Conservation (phyloP, 805 yeast genomes). For the Starmera caribaea region DNA sequence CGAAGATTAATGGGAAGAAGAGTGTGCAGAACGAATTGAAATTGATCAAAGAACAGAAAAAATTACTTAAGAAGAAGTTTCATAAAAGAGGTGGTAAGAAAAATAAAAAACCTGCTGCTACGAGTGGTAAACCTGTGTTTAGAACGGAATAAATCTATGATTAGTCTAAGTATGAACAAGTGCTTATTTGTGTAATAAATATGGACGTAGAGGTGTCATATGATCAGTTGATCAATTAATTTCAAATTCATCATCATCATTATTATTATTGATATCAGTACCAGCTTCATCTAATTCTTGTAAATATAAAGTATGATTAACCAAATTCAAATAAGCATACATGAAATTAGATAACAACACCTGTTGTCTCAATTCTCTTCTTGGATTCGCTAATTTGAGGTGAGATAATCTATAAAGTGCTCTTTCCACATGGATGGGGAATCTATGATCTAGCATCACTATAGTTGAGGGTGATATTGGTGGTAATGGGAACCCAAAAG, state of each 20-base stretch:
- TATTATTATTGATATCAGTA: too few species aligned
- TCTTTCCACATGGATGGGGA: constrained; percentile 91
- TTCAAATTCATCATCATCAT: constrained; percentile 3
- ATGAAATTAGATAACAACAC: constrained; percentile 90
- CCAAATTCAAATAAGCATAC: constrained; percentile 93
- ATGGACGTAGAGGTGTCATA: constrained; percentile 31
- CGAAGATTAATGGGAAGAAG: constrained; percentile 5
- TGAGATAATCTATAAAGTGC: constrained; percentile 92
- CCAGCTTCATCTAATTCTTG: constrained; percentile 44
- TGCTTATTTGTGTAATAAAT: too few species aligned
- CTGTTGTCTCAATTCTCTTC: constrained; percentile 84
- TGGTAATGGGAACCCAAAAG: constrained; percentile 82
- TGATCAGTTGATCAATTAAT: background rate
- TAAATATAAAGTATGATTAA: constrained; percentile 79
- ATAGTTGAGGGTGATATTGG: constrained; percentile 69
- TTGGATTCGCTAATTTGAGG: constrained; percentile 87
- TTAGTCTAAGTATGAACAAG: too few species aligned
- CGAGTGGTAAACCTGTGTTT: constrained; percentile 7
- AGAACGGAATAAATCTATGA: constrained; percentile 15
- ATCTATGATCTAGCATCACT: constrained; percentile 74
- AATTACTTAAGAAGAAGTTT: constrained; percentile 13
- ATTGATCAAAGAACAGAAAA: constrained; percentile 7
- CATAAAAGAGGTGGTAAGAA: constrained; percentile 17
- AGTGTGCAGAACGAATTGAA: constrained; percentile 5
- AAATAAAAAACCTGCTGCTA: constrained; percentile 11